These are phyloP conservation scores for Trametes pubescens DNA, from an alignment of 1,284 basidiomycete genomes.

Conservation along the genomic window DNA sequence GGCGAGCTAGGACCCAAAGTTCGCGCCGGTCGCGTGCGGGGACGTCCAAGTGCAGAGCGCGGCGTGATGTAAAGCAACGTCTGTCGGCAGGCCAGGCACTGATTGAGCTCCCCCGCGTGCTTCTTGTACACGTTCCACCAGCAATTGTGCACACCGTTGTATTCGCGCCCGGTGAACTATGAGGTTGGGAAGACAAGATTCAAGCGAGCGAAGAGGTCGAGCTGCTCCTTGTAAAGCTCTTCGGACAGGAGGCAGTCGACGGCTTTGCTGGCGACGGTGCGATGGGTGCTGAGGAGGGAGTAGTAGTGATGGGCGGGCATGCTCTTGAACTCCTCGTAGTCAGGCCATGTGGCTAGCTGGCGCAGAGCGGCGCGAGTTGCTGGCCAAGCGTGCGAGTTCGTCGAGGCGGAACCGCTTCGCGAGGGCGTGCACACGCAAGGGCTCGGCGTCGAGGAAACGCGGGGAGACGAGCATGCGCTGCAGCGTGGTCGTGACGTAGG, in stretches of 20 bases:
- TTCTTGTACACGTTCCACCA: slow-evolving; percentile 14
- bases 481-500: slow-evolving; percentile 6
- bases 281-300: slow-evolving; percentile 14
- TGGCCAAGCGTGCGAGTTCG: slow-evolving; percentile 14
- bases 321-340: slow-evolving; percentile 22
- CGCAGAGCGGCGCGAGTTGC: slow-evolving; percentile 7
- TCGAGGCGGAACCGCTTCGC: slow-evolving; percentile 19
- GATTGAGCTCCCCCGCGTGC: neutral
- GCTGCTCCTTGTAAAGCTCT: neutral
- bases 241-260: slow-evolving; percentile 3
- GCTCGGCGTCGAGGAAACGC: slow-evolving; percentile 23
- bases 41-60: no score
- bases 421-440: slow-evolving; percentile 27
- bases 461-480: slow-evolving; percentile 5
- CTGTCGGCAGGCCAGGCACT: slow-evolving; percentile 6
- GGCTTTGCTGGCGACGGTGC: slow-evolving; percentile 1
- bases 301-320: slow-evolving; percentile 22
- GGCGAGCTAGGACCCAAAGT: no score
- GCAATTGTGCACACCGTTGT: neutral
- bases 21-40: no score
- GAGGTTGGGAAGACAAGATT: no score
- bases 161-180: no score
- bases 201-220: no score
- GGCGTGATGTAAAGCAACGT: neutral
- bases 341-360: slow-evolving; percentile 11